Conservation (phyloP, 768 basidiomycete species). For the Hygrophorus russula region DNA sequence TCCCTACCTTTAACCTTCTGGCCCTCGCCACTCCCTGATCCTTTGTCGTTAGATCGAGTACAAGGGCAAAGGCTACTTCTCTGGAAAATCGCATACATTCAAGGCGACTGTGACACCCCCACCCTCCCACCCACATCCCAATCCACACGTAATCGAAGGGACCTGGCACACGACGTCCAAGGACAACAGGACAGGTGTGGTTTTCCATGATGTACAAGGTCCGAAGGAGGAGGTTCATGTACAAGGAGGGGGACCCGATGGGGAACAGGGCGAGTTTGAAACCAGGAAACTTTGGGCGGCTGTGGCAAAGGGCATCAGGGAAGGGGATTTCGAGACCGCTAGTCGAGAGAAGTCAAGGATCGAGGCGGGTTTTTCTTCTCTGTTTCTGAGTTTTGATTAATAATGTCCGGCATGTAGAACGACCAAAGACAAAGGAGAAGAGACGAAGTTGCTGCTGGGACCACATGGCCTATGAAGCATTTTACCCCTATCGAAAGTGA, state of each 20-base stretch:
- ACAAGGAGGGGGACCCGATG: conserved; percentile 32
- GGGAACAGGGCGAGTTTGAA: conserved; percentile 69
- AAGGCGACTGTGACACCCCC: conserved; percentile 62
- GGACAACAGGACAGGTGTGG: conserved; percentile 26
- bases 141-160: conserved; percentile 50
- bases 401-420: conserved; percentile 40
- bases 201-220: conserved; percentile 69
- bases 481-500: conserved; percentile 65
- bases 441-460: conserved; percentile 67
- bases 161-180: conserved; percentile 59
- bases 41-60: conserved; percentile 52
- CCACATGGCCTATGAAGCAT: conserved; percentile 66
- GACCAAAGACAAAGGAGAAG: conserved; percentile 83
- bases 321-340: conserved; percentile 88
- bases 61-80: conserved; percentile 94
- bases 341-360: conserved; percentile 82
- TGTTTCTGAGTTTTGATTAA: not conserved
- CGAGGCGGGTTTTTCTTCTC: conserved; percentile 46
- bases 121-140: conserved; percentile 4
- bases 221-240: conserved; percentile 71
- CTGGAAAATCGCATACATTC: conserved; percentile 87
- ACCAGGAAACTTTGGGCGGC: conserved; percentile 74
- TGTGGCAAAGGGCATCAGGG: conserved; percentile 85
- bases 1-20: not conserved
- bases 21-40: not conserved